Evolutionary conservation across 495 filamentous ascomycete genomes (phyloP).

Genomic region (Daldinia concentrica): DNA sequence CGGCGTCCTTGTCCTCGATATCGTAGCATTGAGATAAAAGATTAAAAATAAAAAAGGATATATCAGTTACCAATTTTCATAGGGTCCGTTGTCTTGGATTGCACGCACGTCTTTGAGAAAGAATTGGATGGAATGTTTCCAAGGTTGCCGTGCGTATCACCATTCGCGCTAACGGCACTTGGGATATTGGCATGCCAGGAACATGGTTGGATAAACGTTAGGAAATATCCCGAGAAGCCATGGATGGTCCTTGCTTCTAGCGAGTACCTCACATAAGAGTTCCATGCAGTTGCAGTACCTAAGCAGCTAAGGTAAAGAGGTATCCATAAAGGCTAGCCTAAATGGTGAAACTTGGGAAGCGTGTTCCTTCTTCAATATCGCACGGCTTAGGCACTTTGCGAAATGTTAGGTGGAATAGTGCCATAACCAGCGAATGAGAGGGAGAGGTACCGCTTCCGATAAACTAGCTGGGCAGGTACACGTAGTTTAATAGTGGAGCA

Average conservation of each 20-base stretch:
- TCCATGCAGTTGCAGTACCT: no score
- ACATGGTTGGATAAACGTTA: constrained; percentile 31
- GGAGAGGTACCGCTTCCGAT: constrained; percentile 30
- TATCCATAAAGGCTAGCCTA: constrained; percentile 6
- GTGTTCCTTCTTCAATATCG: constrained; percentile 5
- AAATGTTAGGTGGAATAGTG: constrained; percentile 21
- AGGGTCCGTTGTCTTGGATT: constrained; percentile 25
- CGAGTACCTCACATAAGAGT: neutral
- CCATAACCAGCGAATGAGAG: constrained; percentile 19
- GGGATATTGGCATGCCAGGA: constrained; percentile 28
- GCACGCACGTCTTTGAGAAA: constrained; percentile 10
- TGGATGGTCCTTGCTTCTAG: constrained; percentile 6
- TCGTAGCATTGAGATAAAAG: constrained; percentile 28
- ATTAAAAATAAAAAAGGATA: constrained; percentile 3
- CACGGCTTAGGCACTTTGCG: constrained; percentile 10
- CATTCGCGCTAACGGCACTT: constrained; percentile 42
- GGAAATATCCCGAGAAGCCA: constrained; percentile 11
- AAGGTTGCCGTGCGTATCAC: constrained; percentile 21
- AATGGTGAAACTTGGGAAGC: constrained; percentile 26
- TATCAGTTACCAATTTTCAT: constrained; percentile 14
- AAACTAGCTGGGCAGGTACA: constrained; percentile 40
- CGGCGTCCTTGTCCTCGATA: constrained; percentile 10
- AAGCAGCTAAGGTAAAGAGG: no score
- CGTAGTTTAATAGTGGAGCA: constrained; percentile 37
- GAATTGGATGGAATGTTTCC: constrained; percentile 36